Evolutionary conservation across 192 early-diverging fungal genomes (phyloP), one percentile per base, ranked within the genome.

Genomic region (Coemansia sp.): DNA sequence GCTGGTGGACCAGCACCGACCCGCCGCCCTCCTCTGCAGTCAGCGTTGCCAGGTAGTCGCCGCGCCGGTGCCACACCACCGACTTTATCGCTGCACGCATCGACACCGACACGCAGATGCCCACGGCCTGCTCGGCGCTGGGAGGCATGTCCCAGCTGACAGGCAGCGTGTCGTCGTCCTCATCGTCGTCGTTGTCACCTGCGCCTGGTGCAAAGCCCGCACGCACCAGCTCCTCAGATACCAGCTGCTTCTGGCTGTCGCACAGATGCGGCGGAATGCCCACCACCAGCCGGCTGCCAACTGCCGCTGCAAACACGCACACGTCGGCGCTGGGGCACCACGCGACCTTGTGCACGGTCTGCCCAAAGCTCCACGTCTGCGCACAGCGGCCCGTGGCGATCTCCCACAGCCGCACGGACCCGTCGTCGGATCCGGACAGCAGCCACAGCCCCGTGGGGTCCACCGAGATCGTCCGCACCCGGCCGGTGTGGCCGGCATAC

Each of bases 361-460:
- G 86, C 17, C 84, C 84, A 20, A 95, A 59, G 32, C 83, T 69
- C 86, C 91, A 92, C 14, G 81, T 82, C 40, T 83, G 72, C 46
- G 96, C 78, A 66, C 90, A 93, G 41, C 94, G 87, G 20, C 93
- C 93, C 6, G 94, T 93, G 16, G 82, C 60, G 11, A 98, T 66
- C 77, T 99, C 97, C 93, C 93, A 99, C 21, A 95, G 57, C 11
- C 89, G 83, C 46, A 94, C 85, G 18, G 90, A 89, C 26, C 83
- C 68, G 70, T 99, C 97, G 60, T 99, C 95, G 5, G 87, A 86
- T 40, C 93, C 94, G 5, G 95, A 92, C 12, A 88, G 78, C 37
- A 97, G 69, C 82, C 85, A 97, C 53, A 92, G 79, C n/a, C 97
- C 97, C 30, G 84, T 82, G 12, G 95, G 95, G 69, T 96, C 92